Evolutionary conservation across 208 protist species (phyloP).

Genomic region (Trypanosoma brucei): DNA sequence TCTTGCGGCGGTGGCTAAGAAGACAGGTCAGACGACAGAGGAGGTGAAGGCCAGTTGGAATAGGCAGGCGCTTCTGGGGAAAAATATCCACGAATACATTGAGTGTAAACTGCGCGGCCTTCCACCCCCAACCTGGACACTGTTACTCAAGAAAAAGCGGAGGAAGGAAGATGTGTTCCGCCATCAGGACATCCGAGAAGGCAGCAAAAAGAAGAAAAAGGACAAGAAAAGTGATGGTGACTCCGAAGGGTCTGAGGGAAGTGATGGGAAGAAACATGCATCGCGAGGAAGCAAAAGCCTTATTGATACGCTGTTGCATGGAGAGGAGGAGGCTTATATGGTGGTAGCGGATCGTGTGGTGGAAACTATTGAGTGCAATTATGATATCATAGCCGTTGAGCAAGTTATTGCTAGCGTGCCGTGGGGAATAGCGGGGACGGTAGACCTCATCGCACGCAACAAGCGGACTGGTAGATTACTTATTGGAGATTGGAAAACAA

Average conservation of each 20-base stretch:
- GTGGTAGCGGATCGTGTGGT: slow-evolving; percentile 60
- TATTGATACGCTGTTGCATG: slow-evolving; percentile 56
- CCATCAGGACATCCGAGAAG: background rate
- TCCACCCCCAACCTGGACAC: slow-evolving; percentile 59
- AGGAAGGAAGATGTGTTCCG: slow-evolving; percentile 6
- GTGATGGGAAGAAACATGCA: background rate
- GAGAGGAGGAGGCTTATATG: slow-evolving; percentile 66
- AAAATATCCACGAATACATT: slow-evolving; percentile 87
- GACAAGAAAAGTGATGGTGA: slow-evolving; percentile 10
- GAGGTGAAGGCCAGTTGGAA: slow-evolving; percentile 58
- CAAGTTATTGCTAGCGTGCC: slow-evolving; percentile 58
- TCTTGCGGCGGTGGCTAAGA: slow-evolving; percentile 53
- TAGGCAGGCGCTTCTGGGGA: slow-evolving; percentile 80
- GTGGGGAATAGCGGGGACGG: slow-evolving; percentile 73
- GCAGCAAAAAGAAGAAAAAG: slow-evolving; percentile 12
- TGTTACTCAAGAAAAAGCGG: slow-evolving; percentile 37
- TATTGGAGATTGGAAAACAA: slow-evolving; percentile 88
- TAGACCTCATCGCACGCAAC: slow-evolving; percentile 78
- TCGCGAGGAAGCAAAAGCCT: background rate
- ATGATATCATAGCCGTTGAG: slow-evolving; percentile 68
- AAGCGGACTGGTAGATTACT: slow-evolving; percentile 55
- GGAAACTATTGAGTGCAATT: slow-evolving; percentile 31
- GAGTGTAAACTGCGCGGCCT: slow-evolving; percentile 60
- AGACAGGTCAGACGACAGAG: slow-evolving; percentile 56
- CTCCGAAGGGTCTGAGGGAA: slow-evolving; percentile 1